Conservation (phyloP, 2,329 filamentous ascomycete genomes). For the Fusarium abutilonis region DNA sequence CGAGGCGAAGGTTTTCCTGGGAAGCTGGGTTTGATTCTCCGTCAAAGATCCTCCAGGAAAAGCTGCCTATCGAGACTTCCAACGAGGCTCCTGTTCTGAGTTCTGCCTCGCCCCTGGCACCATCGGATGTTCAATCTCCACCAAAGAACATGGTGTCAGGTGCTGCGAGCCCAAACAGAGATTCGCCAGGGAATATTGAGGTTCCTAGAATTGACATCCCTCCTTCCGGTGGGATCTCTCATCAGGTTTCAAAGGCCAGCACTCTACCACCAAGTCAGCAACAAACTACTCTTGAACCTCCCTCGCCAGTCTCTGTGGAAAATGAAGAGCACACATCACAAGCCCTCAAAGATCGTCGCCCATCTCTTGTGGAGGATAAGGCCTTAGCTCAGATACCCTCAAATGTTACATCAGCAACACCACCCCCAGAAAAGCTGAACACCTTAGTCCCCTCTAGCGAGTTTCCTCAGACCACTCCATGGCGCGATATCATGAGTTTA, state of each 20-base stretch:
- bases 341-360: constrained; percentile 40
- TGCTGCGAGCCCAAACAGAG: constrained; percentile 21
- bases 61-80: constrained; percentile 15
- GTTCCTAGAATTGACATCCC: constrained; percentile 38
- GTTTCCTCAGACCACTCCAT: constrained; percentile 60
- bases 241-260: constrained; percentile 42
- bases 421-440: constrained; percentile 48
- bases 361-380: constrained; percentile 60
- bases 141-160: constrained; percentile 25
- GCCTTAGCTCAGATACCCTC: constrained; percentile 50
- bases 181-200: constrained; percentile 23
- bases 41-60: constrained; percentile 23
- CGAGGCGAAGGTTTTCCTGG: constrained; percentile 53
- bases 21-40: constrained; percentile 46
- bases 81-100: constrained; percentile 13
- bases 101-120: constrained; percentile 23
- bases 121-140: constrained; percentile 20
- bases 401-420: constrained; percentile 49
- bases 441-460: constrained; percentile 25
- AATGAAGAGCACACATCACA: constrained; percentile 46
- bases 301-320: constrained; percentile 56
- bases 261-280: constrained; percentile 35
- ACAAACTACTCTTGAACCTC: constrained; percentile 49
- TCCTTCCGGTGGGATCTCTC: constrained; percentile 35
- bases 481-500: constrained; percentile 81